A percentile compares a stretch with the other conserved stretches of the same genome.
These are phyloP conservation scores for Quercus rubra DNA, from an alignment of 306 rosid species.

Conservation along the genomic window DNA sequence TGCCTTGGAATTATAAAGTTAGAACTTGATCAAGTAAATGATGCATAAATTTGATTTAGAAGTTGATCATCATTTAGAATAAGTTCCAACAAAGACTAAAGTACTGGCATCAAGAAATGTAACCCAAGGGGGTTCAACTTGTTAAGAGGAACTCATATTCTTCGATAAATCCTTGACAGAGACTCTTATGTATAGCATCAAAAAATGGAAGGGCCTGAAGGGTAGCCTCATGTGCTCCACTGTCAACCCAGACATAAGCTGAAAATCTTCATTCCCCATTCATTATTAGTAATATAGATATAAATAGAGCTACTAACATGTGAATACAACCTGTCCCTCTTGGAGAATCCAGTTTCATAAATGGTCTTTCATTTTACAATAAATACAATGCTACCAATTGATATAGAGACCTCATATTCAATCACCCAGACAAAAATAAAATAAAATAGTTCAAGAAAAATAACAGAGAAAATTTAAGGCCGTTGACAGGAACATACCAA, in stretches of 20 bases:
- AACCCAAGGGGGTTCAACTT: not conserved
- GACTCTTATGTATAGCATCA: not conserved
- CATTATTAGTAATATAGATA: not conserved
- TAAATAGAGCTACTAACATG: not conserved
- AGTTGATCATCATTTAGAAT: not conserved
- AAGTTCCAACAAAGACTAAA: not conserved
- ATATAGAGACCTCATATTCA: not conserved
- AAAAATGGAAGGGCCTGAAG: not conserved
- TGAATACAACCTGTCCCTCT: not conserved
- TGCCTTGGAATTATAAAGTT: not conserved
- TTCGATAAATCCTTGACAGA: not conserved
- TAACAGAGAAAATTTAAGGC: not conserved
- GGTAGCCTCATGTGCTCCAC: not conserved
- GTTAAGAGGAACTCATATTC: not conserved
- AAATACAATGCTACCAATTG: not conserved
- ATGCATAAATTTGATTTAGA: not conserved
- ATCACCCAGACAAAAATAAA: not conserved
- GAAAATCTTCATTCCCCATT: not conserved
- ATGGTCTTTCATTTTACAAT: not conserved
- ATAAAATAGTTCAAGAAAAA: not conserved
- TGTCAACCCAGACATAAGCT: not conserved
- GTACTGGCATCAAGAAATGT: not conserved
- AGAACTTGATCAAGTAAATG: not conserved
- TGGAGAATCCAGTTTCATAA: not conserved
- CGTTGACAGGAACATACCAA: slow-evolving; percentile 59